Base-by-base conservation (phyloP, 2,329 filamentous ascomycete species). In the Cladosporium sp. region DNA sequence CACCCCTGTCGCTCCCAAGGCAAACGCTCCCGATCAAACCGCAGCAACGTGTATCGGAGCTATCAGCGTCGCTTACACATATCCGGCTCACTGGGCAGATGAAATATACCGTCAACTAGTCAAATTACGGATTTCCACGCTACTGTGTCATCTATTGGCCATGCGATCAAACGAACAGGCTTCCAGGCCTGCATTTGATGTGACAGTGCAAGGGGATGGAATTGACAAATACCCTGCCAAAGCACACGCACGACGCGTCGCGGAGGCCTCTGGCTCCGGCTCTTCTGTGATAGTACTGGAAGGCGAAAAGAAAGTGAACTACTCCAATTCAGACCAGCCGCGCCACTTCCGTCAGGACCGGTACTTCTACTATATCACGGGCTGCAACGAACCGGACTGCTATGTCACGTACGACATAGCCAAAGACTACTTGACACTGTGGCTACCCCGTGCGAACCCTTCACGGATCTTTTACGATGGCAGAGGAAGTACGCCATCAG, bases 381-480 rank as follows among this genome's bases (percentile, higher is more conserved):
- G 93, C 60, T 95, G 84, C 64, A 79, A 84, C 55, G 78, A 95
- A 24, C 80, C 91, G 53, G 90, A 96, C 69, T 86, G 86, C 62
- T 84, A 85, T 66, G 80, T 89, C 54, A 80, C 85, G 51, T 96
- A 96, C 74, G 85, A 96, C 58, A 85, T 95, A 52, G 75, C 80
- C 40, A 78, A 81, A 42, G 79, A 83, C 57, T 82, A 83, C 60
- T 80, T 91, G 36, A 95, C 85, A 2, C 82, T 99, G 43, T 99
- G 91, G 73, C 92, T 99, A 61, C 92, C 93, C 2, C 88, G 90
- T 13, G 80, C 91, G 61, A 84, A 96, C 60, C 81, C 89, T n/a
- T 88, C 93, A 38, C 84, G 84, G 49, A 90, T 97, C 52, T 89
- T 97, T 64, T 99, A 92, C 92, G 88, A 86, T 22, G 93, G 93